These are phyloP conservation scores for Dorcoceras hygrometricum DNA, from an alignment of 257 asterid species.

Conservation along the genomic window DNA sequence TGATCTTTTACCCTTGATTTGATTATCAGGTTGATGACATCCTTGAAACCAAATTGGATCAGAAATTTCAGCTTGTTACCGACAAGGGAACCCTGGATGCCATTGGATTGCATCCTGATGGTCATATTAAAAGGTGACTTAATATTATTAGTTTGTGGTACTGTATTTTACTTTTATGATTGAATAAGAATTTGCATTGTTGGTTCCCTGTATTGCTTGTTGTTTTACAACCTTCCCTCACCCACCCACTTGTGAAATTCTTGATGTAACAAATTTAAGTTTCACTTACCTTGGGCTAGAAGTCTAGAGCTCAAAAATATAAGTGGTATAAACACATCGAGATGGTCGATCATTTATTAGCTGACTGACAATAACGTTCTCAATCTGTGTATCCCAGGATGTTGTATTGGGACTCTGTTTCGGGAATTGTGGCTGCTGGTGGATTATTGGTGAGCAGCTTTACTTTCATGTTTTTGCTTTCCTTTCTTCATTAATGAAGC, in stretches of 20 bases:
- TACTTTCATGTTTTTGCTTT: conserved; percentile 3
- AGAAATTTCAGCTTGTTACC: conserved; percentile 73
- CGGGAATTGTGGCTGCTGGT: conserved; percentile 79
- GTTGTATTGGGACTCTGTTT: conserved; percentile 88
- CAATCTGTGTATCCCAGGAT: conserved; percentile 47
- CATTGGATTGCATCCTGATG: conserved; percentile 97
- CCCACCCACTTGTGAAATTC: neutral
- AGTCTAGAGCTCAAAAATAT: conserved; percentile 13
- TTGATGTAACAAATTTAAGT: conserved; percentile 5
- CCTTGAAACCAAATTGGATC: conserved; percentile 84
- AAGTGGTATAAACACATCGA: conserved; percentile 6
- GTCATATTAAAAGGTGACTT: conserved; percentile 76
- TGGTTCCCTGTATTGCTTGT: conserved; percentile 2
- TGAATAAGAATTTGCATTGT: neutral
- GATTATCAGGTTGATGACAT: conserved; percentile 80
- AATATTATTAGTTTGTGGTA: neutral
- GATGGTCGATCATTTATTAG: conserved; percentile 10
- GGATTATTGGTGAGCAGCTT: conserved; percentile 75
- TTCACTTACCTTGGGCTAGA: neutral
- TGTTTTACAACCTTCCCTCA: neutral
- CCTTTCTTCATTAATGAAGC: neutral
- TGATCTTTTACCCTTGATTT: conserved; percentile 22
- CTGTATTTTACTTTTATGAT: neutral
- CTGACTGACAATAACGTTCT: conserved; percentile 17
- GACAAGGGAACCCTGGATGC: conserved; percentile 99